Percentiles rank a stretch among this genome's conserved stretches.
These are phyloP conservation scores for Penicillium verrucosum DNA, from an alignment of 2,329 filamentous ascomycete genomes.

Conservation along the genomic window DNA sequence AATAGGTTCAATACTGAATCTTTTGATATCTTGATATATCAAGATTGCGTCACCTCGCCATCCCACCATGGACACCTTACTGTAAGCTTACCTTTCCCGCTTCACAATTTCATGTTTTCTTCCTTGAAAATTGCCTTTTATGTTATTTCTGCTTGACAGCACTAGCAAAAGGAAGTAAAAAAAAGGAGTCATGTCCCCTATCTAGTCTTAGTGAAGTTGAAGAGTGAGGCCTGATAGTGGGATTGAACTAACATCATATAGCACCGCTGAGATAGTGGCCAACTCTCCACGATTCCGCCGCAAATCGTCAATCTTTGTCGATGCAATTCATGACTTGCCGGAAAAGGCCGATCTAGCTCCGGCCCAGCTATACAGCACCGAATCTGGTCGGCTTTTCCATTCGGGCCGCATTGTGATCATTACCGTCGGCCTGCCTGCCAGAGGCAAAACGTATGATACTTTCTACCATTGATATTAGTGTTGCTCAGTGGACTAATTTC, in stretches of 20 bases:
- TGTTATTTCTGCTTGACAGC: background rate
- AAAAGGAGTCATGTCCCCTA: background rate
- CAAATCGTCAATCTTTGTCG: constrained; percentile 92
- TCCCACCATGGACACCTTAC: constrained; percentile 47
- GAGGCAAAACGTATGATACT: constrained; percentile 77
- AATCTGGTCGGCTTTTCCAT: constrained; percentile 94
- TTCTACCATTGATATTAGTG: background rate
- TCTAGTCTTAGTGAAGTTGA: background rate
- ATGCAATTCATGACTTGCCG: constrained; percentile 91
- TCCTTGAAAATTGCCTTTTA: background rate
- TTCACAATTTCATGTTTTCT: background rate
- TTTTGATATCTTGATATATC: background rate
- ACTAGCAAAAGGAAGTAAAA: background rate
- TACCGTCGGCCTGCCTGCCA: constrained; percentile 89
- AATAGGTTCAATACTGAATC: background rate
- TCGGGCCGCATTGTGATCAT: constrained; percentile 96
- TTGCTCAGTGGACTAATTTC: constrained; percentile 3
- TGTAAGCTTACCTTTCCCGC: constrained; percentile 35
- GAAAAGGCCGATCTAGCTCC: constrained; percentile 83
- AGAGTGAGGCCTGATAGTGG: background rate
- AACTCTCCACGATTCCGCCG: constrained; percentile 87
- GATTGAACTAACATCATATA: constrained; percentile 41
- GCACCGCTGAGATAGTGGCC: constrained; percentile 86
- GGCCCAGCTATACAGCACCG: constrained; percentile 95
- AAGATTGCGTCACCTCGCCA: constrained; percentile 1